These are phyloP conservation scores for Pichia eremophila DNA, from an alignment of 805 yeast species.

Conservation along the genomic window DNA sequence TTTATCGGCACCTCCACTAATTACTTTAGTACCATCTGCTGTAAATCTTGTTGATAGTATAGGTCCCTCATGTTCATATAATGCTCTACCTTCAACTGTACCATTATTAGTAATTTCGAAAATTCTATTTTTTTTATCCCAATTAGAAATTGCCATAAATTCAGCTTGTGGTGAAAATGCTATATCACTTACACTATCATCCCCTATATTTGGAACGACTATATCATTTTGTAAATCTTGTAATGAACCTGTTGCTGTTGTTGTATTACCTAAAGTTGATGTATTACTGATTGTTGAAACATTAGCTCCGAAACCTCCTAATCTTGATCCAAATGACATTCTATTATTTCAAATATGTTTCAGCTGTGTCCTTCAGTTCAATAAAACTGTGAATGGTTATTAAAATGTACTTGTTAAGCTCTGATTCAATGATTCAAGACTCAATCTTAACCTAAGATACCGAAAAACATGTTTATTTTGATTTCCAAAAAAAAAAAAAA, in stretches of 20 bases:
- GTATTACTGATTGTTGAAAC: constrained; percentile 7
- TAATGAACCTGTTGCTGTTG: constrained; percentile 37
- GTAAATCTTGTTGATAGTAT: constrained; percentile 79
- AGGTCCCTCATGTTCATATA: constrained; percentile 85
- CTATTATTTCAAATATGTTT: not conserved
- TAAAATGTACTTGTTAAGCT: too few relatives aligned
- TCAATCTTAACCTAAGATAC: too few relatives aligned
- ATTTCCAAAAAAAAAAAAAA: too few relatives aligned
- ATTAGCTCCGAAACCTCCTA: constrained; percentile 19
- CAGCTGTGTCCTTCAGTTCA: too few relatives aligned
- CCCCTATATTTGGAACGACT: constrained; percentile 72
- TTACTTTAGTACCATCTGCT: constrained; percentile 76
- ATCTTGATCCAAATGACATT: constrained; percentile 24
- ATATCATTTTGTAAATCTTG: constrained; percentile 65
- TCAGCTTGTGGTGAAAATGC: constrained; percentile 85
- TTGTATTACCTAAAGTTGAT: constrained; percentile 4
- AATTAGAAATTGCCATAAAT: constrained; percentile 68
- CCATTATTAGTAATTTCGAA: constrained; percentile 78
- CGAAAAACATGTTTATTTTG: too few relatives aligned
- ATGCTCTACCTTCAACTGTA: constrained; percentile 75
- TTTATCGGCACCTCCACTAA: constrained; percentile 87
- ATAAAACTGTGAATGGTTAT: too few relatives aligned
- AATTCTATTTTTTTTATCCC: constrained; percentile 93
- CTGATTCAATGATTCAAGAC: too few relatives aligned
- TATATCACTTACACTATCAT: constrained; percentile 77